phyloP scores from a whole-genome alignment of 495 filamentous ascomycete species.

The Hypoxylon lienhwacheense region DNA sequence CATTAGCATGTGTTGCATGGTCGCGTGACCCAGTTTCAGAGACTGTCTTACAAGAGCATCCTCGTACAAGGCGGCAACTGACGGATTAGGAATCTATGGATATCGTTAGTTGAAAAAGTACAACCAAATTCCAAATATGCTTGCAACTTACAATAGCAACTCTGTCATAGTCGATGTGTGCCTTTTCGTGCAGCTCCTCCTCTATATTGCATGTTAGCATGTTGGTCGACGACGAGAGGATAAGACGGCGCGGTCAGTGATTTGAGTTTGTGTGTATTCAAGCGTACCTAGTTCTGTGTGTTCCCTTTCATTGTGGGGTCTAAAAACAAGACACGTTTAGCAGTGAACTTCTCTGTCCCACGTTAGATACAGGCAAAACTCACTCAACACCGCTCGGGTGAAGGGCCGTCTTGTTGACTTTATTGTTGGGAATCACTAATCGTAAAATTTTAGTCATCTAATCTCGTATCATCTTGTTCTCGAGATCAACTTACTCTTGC shows the following conservation, averaged over 20 bases:
- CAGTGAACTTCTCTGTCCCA: conserved; percentile 17
- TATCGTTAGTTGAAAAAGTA: conserved; percentile 25
- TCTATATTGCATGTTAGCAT: conserved; percentile 50
- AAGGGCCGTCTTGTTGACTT: conserved; percentile 84
- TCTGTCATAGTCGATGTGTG: conserved; percentile 98
- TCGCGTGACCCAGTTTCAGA: conserved; percentile 12
- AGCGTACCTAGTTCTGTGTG: conserved; percentile 83
- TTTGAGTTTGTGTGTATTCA: conserved; percentile 1
- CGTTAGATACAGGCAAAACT: conserved; percentile 44
- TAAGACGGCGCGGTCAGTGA: not conserved
- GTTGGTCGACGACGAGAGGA: conserved; percentile 7
- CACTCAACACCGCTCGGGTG: conserved; percentile 91
- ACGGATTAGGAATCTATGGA: conserved; percentile 80
- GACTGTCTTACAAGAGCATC: conserved; percentile 72
- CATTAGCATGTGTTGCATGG: conserved; percentile 25
- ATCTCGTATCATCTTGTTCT: conserved; percentile 37
- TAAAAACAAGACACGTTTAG: conserved; percentile 49
- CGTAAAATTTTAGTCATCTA: conserved; percentile 35
- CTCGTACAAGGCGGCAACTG: conserved; percentile 92
- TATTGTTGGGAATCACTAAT: conserved; percentile 66
- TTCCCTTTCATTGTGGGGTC: conserved; percentile 67
- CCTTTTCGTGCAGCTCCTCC: conserved; percentile 96
- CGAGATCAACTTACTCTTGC: conserved; percentile 46
- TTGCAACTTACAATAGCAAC: conserved; percentile 80
- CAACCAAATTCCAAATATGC: not conserved